Evolutionary conservation across 2,329 filamentous ascomycete species (phyloP), one percentile per base, ranked within the genome.

Genomic region (Fusarium xylarioides): DNA sequence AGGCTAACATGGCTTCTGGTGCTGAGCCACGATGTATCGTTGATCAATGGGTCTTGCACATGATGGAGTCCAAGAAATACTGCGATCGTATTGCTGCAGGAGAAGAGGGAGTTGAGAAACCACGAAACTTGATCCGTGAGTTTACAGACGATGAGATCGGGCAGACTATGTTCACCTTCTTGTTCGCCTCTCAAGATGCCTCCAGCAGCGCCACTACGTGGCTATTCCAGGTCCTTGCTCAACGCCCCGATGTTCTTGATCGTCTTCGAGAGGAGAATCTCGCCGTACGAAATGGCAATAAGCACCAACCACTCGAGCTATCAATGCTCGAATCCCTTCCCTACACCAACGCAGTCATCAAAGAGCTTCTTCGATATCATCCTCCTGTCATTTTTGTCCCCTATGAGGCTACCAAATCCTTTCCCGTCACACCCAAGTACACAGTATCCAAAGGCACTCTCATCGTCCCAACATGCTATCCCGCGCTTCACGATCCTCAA

Each of bases 21-120:
- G 91, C 90, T 40, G 83, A 89, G 74, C 86, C 92, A 21, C 89
- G 88, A 32, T 95, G 92, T 80, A 94, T 94, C 76, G 89, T 95
- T 79, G 93, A 95, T 79, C 90, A 90, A 43, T 95, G 93, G 93
- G 86, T 95, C 60, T 86, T 89, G 76, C 86, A 89, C 68, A 94
- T 95, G 90, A 88, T 92, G 77, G 90, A 93, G 63, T 94, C 91
- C 0, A 88, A 92, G 73, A 84, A 82, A 49, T 94, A 94, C 81
- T 86, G 87, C 43, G 87, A 91, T 70, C 87, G 87, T 63, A 78
- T 93, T 38, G 91, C 88, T 5, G 87, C 89, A 54, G 92, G 92
- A 32, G 80, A 83, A 7, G 67, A 52, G 0, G 63, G 79, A 11
- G 76, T 75, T 1, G 84, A 85, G 75, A 86, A 84, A 67, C 86